These are phyloP conservation scores for Madurella fahalii DNA, from an alignment of 2,329 filamentous ascomycete genomes.

Conservation along the genomic window DNA sequence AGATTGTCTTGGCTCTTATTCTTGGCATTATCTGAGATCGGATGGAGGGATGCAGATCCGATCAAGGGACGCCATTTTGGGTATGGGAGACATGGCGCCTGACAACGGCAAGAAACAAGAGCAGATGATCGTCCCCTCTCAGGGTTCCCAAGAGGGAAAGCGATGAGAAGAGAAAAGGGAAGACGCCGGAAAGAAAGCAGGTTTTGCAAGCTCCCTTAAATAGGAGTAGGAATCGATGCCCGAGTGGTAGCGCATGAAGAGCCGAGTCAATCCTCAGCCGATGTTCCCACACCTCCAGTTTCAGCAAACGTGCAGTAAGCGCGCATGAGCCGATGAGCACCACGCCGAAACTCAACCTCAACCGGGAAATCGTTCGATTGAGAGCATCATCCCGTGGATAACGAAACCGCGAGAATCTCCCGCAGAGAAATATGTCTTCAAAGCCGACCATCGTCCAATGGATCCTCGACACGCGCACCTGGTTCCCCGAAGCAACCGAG, in stretches of 20 bases:
- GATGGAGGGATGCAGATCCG: neutral
- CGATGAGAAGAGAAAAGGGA: constrained; percentile 12
- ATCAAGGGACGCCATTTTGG: constrained; percentile 1
- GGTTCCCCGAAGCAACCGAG: constrained; percentile 51
- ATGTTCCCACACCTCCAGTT: neutral
- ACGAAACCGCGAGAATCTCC: neutral
- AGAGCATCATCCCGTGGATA: neutral
- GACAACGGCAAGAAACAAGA: neutral
- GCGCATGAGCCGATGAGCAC: neutral
- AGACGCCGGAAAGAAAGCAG: neutral
- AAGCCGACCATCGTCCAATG: constrained; percentile 51
- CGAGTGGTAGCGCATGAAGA: neutral
- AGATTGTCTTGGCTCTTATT: constrained; percentile 5
- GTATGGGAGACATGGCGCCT: constrained; percentile 4
- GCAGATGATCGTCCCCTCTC: neutral
- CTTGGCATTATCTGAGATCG: neutral
- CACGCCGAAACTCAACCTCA: neutral
- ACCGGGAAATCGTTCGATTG: constrained; percentile 10
- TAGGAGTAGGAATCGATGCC: neutral
- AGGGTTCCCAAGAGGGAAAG: neutral
- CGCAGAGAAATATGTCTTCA: neutral
- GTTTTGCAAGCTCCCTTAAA: neutral
- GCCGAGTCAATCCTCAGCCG: constrained; percentile 2
- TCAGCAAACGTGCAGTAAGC: constrained; percentile 1
- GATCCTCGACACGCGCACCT: constrained; percentile 56